Conservation (phyloP, 2,329 filamentous ascomycete genomes). For the Epichloe gansuensis region DNA sequence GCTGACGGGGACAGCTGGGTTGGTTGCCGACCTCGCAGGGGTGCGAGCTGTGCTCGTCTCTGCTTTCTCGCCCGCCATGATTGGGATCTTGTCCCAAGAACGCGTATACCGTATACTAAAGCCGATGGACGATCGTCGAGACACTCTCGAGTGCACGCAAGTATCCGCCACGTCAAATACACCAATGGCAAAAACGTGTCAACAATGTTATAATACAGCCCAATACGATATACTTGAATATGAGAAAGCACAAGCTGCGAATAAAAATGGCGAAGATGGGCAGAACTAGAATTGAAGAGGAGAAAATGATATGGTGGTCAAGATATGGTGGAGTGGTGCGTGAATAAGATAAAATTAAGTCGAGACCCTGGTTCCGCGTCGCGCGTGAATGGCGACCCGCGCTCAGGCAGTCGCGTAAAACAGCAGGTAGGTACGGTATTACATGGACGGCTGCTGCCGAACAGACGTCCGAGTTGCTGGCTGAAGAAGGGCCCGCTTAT, state of each 20-base stretch:
- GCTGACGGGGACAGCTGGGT: conserved; percentile 9
- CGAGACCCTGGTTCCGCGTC: background rate
- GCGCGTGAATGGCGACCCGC: background rate
- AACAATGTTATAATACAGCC: background rate
- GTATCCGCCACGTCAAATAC: background rate
- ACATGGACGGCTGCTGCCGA: too few relatives aligned
- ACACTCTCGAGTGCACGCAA: background rate
- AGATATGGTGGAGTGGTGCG: background rate
- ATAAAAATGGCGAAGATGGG: background rate
- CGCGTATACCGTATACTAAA: background rate
- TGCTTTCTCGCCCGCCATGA: conserved; percentile 5
- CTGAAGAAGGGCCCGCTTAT: too few relatives aligned
- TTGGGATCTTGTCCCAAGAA: background rate
- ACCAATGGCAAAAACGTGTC: background rate
- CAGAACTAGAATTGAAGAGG: background rate
- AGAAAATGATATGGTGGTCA: background rate
- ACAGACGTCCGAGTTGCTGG: too few relatives aligned
- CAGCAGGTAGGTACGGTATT: too few relatives aligned
- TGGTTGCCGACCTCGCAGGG: conserved; percentile 2
- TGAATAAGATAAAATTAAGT: background rate
- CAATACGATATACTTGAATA: background rate
- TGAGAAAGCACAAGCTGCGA: background rate
- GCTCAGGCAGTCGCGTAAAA: background rate
- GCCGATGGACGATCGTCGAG: background rate
- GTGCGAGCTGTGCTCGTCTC: conserved; percentile 3